Evolutionary conservation across 345 rosid species (phyloP).

Genomic region (Rhizophora mangle): DNA sequence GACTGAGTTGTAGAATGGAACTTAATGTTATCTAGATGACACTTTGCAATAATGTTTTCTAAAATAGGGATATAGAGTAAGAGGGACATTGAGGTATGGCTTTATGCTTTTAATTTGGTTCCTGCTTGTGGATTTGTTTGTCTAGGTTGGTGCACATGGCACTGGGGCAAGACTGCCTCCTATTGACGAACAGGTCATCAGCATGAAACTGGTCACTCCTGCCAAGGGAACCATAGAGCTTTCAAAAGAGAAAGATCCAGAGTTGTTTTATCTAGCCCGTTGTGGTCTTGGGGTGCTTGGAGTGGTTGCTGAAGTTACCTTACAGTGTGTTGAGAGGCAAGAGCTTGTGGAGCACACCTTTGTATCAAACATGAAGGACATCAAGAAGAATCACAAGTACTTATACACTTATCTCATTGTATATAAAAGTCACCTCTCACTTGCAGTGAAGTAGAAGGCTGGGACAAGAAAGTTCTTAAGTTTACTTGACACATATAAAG

Average conservation of each 20-base stretch:
- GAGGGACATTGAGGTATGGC: background rate
- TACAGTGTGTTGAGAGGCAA: constrained; percentile 89
- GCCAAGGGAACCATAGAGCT: constrained; percentile 87
- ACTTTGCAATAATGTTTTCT: too few relatives aligned
- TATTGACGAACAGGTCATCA: constrained; percentile 87
- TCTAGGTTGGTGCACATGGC: constrained; percentile 96
- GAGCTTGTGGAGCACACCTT: constrained; percentile 91
- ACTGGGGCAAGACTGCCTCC: constrained; percentile 96
- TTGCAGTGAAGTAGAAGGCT: too few relatives aligned
- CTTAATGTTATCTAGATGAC: too few relatives aligned
- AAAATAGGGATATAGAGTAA: background rate
- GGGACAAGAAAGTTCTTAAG: too few relatives aligned
- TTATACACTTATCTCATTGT: constrained; percentile 11
- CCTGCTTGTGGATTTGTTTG: constrained; percentile 3
- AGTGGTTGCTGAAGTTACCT: constrained; percentile 94
- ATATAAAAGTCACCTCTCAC: background rate
- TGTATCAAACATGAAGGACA: constrained; percentile 63
- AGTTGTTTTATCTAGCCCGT: constrained; percentile 85
- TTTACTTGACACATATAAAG: too few relatives aligned
- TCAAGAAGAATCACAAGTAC: constrained; percentile 94
- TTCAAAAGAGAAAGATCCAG: constrained; percentile 81
- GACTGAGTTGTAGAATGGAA: too few relatives aligned
- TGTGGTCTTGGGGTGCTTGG: constrained; percentile 96
- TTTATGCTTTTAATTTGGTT: constrained; percentile 2
- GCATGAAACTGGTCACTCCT: constrained; percentile 94